Conservation (phyloP, 495 filamentous ascomycete species). For the Daldinia grandis region DNA sequence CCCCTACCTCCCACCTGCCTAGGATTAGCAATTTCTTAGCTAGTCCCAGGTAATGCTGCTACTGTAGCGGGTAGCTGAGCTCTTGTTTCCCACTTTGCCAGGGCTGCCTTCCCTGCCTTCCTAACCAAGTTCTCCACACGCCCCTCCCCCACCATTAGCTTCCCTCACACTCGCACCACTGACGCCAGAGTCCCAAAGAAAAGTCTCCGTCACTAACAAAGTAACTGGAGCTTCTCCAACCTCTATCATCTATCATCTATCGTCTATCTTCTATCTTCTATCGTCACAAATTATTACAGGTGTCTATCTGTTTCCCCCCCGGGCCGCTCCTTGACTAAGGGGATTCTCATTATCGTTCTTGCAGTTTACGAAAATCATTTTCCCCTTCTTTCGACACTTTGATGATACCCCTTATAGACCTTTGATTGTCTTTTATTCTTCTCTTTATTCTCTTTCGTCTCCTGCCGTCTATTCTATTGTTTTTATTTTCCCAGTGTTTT, state of each 20-base stretch:
- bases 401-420: slow-evolving; percentile 25
- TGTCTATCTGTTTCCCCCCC: slow-evolving; percentile 16
- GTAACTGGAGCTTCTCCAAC: slow-evolving; percentile 41
- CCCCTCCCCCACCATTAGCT: slow-evolving; percentile 43
- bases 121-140: slow-evolving; percentile 32
- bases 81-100: slow-evolving; percentile 23
- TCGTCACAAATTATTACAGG: slow-evolving; percentile 31
- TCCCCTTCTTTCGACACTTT: slow-evolving; percentile 24
- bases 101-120: slow-evolving; percentile 35
- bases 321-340: slow-evolving; percentile 12
- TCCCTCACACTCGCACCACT: slow-evolving; percentile 30
- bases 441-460: slow-evolving; percentile 4
- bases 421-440: slow-evolving; percentile 16
- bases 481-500: slow-evolving; percentile 17
- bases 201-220: slow-evolving; percentile 31
- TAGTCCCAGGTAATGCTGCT: slow-evolving; percentile 12
- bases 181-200: slow-evolving; percentile 33
- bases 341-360: slow-evolving; percentile 19
- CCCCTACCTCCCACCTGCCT: slow-evolving; percentile 5
- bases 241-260: slow-evolving; percentile 18
- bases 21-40: slow-evolving; percentile 8
- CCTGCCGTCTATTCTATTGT: slow-evolving; percentile 8
- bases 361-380: slow-evolving; percentile 21
- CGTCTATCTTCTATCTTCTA: neutral
- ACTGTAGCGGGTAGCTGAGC: slow-evolving; percentile 18